A percentile compares a stretch with the other conserved stretches of the same genome.
These are phyloP conservation scores for Glomus cerebriforme DNA, from an alignment of 192 early-diverging fungal species.

Conservation along the genomic window DNA sequence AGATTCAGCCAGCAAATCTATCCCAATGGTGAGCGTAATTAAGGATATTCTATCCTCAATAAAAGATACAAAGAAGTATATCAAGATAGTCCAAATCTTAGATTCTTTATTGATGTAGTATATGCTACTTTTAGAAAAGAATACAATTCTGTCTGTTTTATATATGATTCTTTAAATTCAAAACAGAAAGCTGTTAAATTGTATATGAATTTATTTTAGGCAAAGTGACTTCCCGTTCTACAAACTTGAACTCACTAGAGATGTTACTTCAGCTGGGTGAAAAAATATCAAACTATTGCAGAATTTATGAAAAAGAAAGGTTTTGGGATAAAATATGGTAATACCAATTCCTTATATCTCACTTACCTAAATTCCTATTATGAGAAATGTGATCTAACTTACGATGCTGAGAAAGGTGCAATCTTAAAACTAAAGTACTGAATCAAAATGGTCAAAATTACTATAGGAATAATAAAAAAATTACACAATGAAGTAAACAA, in stretches of 20 bases:
- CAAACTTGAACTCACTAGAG: neutral
- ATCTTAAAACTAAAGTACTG: neutral
- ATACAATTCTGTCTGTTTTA: neutral
- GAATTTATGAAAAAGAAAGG: neutral
- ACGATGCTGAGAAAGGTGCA: neutral
- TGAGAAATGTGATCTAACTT: conserved; percentile 2
- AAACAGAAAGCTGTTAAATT: conserved; percentile 7
- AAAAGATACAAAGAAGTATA: neutral
- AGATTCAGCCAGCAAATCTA: neutral
- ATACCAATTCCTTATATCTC: conserved; percentile 11
- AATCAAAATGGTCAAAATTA: neutral
- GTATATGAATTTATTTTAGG: conserved; percentile 22
- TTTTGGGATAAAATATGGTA: neutral
- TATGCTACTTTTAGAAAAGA: neutral
- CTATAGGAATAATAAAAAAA: conserved; percentile 10
- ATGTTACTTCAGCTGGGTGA: neutral
- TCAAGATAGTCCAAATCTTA: neutral
- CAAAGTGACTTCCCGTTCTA: neutral
- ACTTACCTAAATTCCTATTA: neutral
- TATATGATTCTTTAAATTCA: neutral
- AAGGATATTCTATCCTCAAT: neutral
- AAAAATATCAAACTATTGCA: conserved; percentile 17
- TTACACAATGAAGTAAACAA: conserved; percentile 1
- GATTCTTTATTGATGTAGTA: neutral
- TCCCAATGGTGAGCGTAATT: neutral